These are phyloP conservation scores for Encephalitozoon romaleae DNA, from an alignment of 371 early-diverging fungal genomes.

Conservation along the genomic window DNA sequence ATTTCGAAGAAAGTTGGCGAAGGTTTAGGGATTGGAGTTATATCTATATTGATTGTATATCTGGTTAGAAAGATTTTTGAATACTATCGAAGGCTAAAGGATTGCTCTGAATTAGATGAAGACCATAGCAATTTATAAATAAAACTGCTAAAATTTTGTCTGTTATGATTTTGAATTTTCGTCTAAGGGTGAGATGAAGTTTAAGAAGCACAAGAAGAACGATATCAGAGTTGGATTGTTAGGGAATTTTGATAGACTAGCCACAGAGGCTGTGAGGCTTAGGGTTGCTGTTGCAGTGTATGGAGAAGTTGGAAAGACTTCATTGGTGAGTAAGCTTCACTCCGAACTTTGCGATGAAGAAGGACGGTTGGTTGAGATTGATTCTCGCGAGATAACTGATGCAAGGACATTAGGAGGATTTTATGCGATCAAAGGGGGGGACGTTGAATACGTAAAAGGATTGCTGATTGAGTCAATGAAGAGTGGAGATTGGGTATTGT, in stretches of 20 bases:
- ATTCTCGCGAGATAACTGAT: slow-evolving; percentile 47
- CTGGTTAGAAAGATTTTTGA: neutral
- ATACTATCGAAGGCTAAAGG: neutral
- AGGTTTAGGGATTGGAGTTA: neutral
- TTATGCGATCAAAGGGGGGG: slow-evolving; percentile 62
- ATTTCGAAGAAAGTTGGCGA: neutral
- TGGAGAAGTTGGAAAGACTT: slow-evolving; percentile 30
- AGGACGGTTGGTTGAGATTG: slow-evolving; percentile 22
- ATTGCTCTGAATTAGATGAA: neutral
- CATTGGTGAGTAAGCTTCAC: neutral
- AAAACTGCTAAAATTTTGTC: neutral
- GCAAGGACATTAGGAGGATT: slow-evolving; percentile 36
- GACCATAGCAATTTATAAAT: neutral
- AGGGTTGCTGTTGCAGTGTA: slow-evolving; percentile 19
- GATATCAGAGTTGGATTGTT: neutral
- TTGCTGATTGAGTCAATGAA: slow-evolving; percentile 76
- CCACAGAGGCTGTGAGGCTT: neutral
- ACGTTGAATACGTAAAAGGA: slow-evolving; percentile 84
- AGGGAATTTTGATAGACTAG: neutral
- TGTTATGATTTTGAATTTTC: neutral
- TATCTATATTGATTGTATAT: neutral
- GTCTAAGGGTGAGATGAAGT: slow-evolving; percentile 4
- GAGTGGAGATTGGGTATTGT: slow-evolving; percentile 80
- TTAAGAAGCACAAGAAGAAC: neutral
- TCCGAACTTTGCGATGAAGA: neutral